Evolutionary conservation across 2,329 filamentous ascomycete genomes (phyloP).

Genomic region (Aspergillus tamarii): DNA sequence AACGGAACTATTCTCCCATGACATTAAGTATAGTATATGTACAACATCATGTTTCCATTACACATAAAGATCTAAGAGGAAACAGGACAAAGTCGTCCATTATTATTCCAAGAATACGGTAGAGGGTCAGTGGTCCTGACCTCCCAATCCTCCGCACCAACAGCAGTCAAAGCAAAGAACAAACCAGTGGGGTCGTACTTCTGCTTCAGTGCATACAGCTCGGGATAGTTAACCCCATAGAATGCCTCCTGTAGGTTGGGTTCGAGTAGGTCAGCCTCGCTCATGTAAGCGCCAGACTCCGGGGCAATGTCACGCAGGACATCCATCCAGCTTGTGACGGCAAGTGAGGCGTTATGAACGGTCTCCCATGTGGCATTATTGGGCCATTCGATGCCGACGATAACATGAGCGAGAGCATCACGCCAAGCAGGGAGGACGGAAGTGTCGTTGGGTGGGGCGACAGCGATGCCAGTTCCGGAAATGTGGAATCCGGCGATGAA

Average conservation of each 20-base stretch:
- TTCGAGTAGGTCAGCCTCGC: conserved; percentile 44
- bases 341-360: conserved; percentile 14
- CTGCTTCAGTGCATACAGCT: conserved; percentile 32
- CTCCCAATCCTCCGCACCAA: conserved; percentile 29
- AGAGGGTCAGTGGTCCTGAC: conserved; percentile 21
- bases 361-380: conserved; percentile 18
- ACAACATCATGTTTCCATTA: too few species aligned
- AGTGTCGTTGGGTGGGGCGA: conserved; percentile 19
- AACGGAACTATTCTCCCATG: too few species aligned
- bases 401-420: conserved; percentile 46
- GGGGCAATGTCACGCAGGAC: conserved; percentile 22
- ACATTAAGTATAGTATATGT: too few species aligned
- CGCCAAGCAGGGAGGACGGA: conserved; percentile 43
- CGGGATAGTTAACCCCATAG: conserved; percentile 39
- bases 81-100: conserved; percentile 22
- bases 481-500: conserved; percentile 29
- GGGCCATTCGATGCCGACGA: conserved; percentile 32
- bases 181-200: conserved; percentile 36
- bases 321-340: conserved; percentile 27
- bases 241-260: conserved; percentile 45
- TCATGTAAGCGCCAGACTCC: conserved; percentile 38
- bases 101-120: conserved; percentile 26
- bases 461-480: conserved; percentile 23
- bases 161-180: conserved; percentile 30
- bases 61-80: neutral